A percentile compares a stretch with the other conserved stretches of the same genome.
Evolutionary conservation across 2,329 filamentous ascomycete species (phyloP).

Genomic region (Aspergillus proliferans): DNA sequence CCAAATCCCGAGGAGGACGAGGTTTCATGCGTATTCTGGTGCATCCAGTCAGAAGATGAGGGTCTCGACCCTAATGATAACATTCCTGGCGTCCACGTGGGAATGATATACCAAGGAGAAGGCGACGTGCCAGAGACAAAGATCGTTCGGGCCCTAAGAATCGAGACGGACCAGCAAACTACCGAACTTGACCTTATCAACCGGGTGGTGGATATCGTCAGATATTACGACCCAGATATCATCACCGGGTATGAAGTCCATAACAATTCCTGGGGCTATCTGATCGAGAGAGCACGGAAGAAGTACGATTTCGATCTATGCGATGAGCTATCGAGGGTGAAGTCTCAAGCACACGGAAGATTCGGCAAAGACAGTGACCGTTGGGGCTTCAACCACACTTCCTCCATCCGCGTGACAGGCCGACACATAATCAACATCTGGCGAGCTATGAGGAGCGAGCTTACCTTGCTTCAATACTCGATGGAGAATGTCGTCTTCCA

Average conservation of each 20-base stretch:
- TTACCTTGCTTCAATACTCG: constrained; percentile 88
- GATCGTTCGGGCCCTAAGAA: constrained; percentile 55
- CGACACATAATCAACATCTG: constrained; percentile 96
- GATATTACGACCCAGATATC: constrained; percentile 79
- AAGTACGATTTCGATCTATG: constrained; percentile 89
- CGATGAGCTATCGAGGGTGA: constrained; percentile 86
- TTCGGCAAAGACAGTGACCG: constrained; percentile 81
- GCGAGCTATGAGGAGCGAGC: constrained; percentile 88
- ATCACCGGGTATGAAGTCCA: constrained; percentile 94
- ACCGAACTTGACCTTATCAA: constrained; percentile 81
- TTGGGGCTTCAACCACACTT: constrained; percentile 93
- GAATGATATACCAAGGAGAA: constrained; percentile 66
- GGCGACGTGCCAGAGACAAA: constrained; percentile 54
- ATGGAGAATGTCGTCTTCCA: constrained; percentile 96
- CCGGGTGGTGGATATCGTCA: constrained; percentile 79
- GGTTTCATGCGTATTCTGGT: constrained; percentile 85
- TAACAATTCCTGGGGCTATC: constrained; percentile 87
- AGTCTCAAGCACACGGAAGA: constrained; percentile 70
- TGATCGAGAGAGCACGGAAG: constrained; percentile 79
- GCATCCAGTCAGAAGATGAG: constrained; percentile 68
- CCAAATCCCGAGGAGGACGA: constrained; percentile 90
- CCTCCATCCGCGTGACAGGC: constrained; percentile 85
- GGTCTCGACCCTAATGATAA: constrained; percentile 45
- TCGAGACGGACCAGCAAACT: constrained; percentile 66
- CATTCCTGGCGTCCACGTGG: constrained; percentile 52